Conservation (phyloP, 2,329 filamentous ascomycete genomes). For the Lasiodiplodia theobromae region DNA sequence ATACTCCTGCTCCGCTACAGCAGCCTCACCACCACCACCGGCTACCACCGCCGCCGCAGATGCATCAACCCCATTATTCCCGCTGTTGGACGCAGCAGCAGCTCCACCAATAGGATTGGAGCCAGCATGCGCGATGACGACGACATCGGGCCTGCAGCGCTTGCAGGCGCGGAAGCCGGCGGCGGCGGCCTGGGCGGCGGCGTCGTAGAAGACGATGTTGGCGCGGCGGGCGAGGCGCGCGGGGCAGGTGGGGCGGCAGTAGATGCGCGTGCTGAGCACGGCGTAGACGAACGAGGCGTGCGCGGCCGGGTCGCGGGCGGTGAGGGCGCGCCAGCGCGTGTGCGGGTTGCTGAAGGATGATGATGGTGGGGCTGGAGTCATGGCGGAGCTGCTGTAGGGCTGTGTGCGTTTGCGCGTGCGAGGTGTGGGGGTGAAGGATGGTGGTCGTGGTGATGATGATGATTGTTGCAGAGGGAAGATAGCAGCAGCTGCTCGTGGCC, state of each 20-base stretch:
- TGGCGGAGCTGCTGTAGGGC: neutral
- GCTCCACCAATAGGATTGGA: too few relatives aligned
- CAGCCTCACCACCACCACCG: conserved; percentile 39
- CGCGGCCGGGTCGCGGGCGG: conserved; percentile 52
- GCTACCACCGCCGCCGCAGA: too few relatives aligned
- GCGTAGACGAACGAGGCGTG: conserved; percentile 61
- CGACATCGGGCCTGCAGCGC: conserved; percentile 59
- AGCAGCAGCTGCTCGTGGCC: neutral
- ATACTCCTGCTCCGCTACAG: conserved; percentile 43
- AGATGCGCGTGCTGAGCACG: conserved; percentile 64
- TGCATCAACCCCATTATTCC: too few relatives aligned
- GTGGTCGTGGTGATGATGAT: neutral
- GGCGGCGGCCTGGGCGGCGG: conserved; percentile 54
- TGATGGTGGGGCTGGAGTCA: neutral
- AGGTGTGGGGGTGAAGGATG: too few relatives aligned
- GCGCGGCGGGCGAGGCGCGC: conserved; percentile 65
- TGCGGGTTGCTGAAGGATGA: conserved; percentile 40
- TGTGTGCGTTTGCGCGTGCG: too few relatives aligned
- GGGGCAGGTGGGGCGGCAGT: conserved; percentile 68
- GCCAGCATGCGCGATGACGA: conserved; percentile 31
- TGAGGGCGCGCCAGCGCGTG: conserved; percentile 51
- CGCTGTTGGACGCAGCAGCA: too few relatives aligned
- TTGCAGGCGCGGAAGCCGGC: conserved; percentile 65
- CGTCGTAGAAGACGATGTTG: conserved; percentile 63
- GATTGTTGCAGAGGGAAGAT: neutral